These are phyloP conservation scores for Exophiala calicioides DNA, from an alignment of 2,329 filamentous ascomycete species.

Conservation along the genomic window DNA sequence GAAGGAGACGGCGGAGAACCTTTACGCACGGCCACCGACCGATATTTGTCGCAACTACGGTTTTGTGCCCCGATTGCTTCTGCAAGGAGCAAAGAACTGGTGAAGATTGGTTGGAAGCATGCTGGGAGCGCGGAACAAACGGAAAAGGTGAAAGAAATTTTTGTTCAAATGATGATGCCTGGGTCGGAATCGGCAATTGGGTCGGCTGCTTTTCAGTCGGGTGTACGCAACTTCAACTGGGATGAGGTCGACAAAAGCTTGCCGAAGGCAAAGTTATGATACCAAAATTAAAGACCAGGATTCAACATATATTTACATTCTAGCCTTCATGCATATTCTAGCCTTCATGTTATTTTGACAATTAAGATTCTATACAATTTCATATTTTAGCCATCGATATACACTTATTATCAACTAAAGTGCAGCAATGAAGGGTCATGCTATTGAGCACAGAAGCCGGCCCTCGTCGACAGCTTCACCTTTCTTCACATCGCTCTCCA, in stretches of 20 bases:
- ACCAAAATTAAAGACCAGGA: too few species aligned
- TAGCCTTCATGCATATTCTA: too few species aligned
- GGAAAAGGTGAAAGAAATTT: constrained; percentile 30
- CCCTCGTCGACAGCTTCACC: constrained; percentile 40
- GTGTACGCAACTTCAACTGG: constrained; percentile 32
- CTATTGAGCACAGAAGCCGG: constrained; percentile 35
- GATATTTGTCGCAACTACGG: constrained; percentile 30
- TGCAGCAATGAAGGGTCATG: too few species aligned
- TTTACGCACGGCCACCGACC: constrained; percentile 27
- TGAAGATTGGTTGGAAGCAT: constrained; percentile 33
- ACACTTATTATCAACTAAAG: too few species aligned
- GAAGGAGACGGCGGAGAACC: too few species aligned
- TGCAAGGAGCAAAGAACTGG: constrained; percentile 39
- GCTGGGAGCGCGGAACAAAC: constrained; percentile 26
- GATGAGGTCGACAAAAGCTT: constrained; percentile 18
- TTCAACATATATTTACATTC: too few species aligned
- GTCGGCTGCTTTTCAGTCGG: constrained; percentile 31
- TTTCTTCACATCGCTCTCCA: constrained; percentile 33
- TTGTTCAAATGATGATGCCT: constrained; percentile 35
- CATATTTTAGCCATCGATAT: too few species aligned
- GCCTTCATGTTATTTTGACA: too few species aligned
- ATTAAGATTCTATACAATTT: too few species aligned
- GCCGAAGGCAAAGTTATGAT: constrained; percentile 10
- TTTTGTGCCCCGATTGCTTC: constrained; percentile 36
- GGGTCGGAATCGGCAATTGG: constrained; percentile 31